Base-by-base conservation (phyloP, 78 protist genomes). In the Dictyostelium capitatum region DNA sequence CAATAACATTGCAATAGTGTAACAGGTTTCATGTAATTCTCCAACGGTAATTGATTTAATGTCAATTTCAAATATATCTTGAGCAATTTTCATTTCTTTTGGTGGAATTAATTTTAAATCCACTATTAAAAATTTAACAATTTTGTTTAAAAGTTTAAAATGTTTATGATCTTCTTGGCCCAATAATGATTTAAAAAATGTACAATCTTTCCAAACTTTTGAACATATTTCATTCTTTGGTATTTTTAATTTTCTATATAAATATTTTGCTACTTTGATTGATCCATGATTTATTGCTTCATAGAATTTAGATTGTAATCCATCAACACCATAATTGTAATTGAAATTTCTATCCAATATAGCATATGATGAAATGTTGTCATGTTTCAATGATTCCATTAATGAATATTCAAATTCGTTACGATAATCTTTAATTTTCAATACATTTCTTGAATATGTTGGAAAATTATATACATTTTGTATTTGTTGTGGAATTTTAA, bases 51-150 rank as follows among this genome's bases (percentile, higher is more conserved):
- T 19, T 57, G 4, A 8, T n/a, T 57, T n/a, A 2, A 57, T 57
- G 6, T 57, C 67, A 57, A 57, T 6, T 19, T 57, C 11, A 8
- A n/a, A 57, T 57, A 57, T 57, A 57, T 57, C 67, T 57, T 57
- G 28, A 7, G 4, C 0, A 57, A 15, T 7, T 23, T n/a, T 15
- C n/a, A n/a, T 8, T 57, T 57, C 28, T 57, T n/a, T 57, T n/a
- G 67, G 67, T 57, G 67, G 67, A n/a, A n/a, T n/a, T 57, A 57
- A 6, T 57, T n/a, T n/a, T 23, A 57, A n/a, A 57, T 57, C 67
- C 1, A 7, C 2, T 0, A 57, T n/a, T 57, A 57, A n/a, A n/a
- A 57, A 57, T 7, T 57, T 57, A 4, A 57, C 67, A 23, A 57
- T 57, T 3, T 57, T n/a, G n/a, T n/a, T n/a, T 6, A n/a, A 3